Evolutionary conservation across 305 asterid genomes (phyloP), one percentile per base, ranked within the genome.

Genomic region (Solanum aculeatissimum): DNA sequence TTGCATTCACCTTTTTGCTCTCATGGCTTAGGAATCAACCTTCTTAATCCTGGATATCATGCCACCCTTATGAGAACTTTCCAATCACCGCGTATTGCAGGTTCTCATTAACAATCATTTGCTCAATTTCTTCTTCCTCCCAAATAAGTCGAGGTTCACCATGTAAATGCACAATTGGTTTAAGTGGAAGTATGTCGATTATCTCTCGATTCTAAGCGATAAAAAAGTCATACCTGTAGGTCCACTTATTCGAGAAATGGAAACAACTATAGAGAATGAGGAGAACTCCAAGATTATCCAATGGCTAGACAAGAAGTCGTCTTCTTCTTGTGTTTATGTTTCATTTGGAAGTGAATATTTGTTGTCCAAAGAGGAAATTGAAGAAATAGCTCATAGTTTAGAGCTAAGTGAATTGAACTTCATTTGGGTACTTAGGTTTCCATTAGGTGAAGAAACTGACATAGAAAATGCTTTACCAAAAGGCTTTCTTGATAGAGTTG

Each of bases 261-360:
- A 42, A 18, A 60, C 18, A 68, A 83, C 5, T 7, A 57, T 3
- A 18, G 80, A 51, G 27, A 83, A 82, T 1, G 87, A 84, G n/a
- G 45, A 49, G n/a, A 43, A 62, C 7, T 75, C 82, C 13, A 74
- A 81, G 83, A 87, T 90, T 83, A 16, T 91, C 84, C 49, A 86
- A 45, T 90, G 91, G 92, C 29, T 91, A 63, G 69, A 83, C 55
- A 78, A 85, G 53, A 54, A 77, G 75, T 54, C 25, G 40, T 55
- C 10, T 25, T 79, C 71, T 57, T 91, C 93, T 5, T 89, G 90
- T 14, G 81, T 91, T 14, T 89, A 80, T 82, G 86, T 89, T 72
- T 88, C 92, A 2, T 85, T 88, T 72, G 94, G 92, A 9, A 90
- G 94, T 83, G 94, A 91, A 69, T 89, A 88, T 87, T 90, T 88